These are phyloP conservation scores for Aotearoamyces nothofagi DNA, from an alignment of 2,329 filamentous ascomycete species.

Conservation along the genomic window DNA sequence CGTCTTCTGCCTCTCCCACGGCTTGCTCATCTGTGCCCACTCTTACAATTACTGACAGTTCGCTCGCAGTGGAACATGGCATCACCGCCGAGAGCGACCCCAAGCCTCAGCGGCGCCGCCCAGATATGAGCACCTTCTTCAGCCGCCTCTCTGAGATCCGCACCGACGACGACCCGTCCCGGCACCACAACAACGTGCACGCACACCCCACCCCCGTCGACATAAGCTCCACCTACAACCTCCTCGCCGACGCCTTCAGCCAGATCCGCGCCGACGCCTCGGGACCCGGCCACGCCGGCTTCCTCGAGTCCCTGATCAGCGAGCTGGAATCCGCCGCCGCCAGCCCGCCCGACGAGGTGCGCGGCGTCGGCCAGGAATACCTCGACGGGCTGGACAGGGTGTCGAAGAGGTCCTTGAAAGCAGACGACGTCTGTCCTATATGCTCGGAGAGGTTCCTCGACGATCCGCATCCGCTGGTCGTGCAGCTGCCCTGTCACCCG, in stretches of 20 bases:
- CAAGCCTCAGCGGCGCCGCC: slow-evolving; percentile 24
- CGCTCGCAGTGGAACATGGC: slow-evolving; percentile 44
- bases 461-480: slow-evolving; percentile 46
- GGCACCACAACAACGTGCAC: slow-evolving; percentile 34
- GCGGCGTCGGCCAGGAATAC: slow-evolving; percentile 42
- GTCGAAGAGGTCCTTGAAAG: slow-evolving; percentile 29
- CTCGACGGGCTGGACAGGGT: slow-evolving; percentile 45
- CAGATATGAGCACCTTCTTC: slow-evolving; percentile 51
- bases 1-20: neutral
- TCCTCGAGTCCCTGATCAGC: slow-evolving; percentile 33
- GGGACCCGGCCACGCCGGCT: slow-evolving; percentile 21
- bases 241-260: slow-evolving; percentile 35
- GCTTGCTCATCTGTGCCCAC: neutral
- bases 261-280: slow-evolving; percentile 25
- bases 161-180: slow-evolving; percentile 13
- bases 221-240: slow-evolving; percentile 37
- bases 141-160: slow-evolving; percentile 30
- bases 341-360: slow-evolving; percentile 33
- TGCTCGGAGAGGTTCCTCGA: slow-evolving; percentile 47
- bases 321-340: slow-evolving; percentile 34
- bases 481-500: slow-evolving; percentile 45
- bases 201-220: slow-evolving; percentile 45
- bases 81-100: slow-evolving; percentile 28
- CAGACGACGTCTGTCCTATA: slow-evolving; percentile 42
- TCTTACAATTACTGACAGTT: neutral